Conservation (phyloP, 257 asterid species). For the Petunia secreta region DNA sequence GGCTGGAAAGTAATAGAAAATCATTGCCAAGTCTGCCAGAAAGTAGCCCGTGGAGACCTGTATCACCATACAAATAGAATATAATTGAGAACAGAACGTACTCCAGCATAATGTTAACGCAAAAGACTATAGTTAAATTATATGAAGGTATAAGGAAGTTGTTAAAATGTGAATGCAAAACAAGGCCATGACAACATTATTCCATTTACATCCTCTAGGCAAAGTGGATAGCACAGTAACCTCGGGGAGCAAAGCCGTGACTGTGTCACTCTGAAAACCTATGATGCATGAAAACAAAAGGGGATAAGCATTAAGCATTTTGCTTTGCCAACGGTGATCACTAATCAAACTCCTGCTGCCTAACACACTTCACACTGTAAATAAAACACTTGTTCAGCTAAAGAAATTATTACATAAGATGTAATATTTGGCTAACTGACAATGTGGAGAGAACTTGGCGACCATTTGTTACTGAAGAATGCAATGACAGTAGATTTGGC, state of each 20-base stretch:
- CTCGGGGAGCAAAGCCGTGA: background rate
- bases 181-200: background rate
- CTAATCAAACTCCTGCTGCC: background rate
- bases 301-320: background rate
- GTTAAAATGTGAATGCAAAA: background rate
- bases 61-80: constrained; percentile 27
- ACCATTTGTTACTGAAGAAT: background rate
- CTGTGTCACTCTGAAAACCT: constrained; percentile 8
- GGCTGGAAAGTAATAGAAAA: constrained; percentile 64
- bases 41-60: constrained; percentile 94
- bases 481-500: background rate
- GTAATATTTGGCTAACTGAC: background rate
- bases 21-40: constrained; percentile 76
- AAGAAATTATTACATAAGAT: background rate
- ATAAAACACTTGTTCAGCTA: background rate
- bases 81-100: background rate
- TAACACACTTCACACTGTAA: background rate
- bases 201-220: background rate
- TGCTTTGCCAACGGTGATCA: background rate
- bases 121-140: constrained; percentile 3
- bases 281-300: background rate
- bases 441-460: background rate
- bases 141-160: background rate
- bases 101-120: background rate
- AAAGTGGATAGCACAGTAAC: background rate